A percentile compares a stretch with the other conserved stretches of the same genome.
These are phyloP conservation scores for Setaria viridis DNA, from an alignment of 202 grass and related monocot genomes.

Conservation along the genomic window DNA sequence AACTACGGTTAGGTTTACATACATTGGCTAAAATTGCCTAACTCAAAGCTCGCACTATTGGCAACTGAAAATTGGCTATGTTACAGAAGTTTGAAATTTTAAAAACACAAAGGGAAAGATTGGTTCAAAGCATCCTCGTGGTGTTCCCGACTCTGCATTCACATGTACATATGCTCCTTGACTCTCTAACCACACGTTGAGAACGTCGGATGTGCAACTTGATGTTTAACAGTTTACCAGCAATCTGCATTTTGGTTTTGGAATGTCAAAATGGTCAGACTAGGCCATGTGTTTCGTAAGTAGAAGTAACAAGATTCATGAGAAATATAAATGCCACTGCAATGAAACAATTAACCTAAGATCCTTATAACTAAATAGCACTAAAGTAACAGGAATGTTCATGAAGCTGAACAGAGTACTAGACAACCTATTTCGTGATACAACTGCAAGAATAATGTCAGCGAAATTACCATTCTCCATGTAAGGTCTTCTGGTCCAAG, in stretches of 20 bases:
- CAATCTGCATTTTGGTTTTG: conserved; percentile 67
- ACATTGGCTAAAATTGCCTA: background rate
- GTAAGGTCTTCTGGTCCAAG: conserved; percentile 90
- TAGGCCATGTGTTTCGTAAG: background rate
- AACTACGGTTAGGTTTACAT: background rate
- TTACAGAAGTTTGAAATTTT: background rate
- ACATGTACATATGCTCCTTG: conserved; percentile 77
- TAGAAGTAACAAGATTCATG: conserved; percentile 1
- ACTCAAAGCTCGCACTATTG: background rate
- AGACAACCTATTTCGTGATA: too few relatives aligned
- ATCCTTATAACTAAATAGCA: background rate
- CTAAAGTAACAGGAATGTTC: background rate
- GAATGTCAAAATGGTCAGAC: conserved; percentile 19
- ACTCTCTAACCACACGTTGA: conserved; percentile 65
- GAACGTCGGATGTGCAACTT: conserved; percentile 81
- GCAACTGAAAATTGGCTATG: conserved; percentile 10
- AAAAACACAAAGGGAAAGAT: background rate
- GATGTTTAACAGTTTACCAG: conserved; percentile 84
- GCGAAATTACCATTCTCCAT: conserved; percentile 87
- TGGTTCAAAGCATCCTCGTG: conserved; percentile 54
- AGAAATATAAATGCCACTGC: conserved; percentile 17
- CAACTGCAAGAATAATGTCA: background rate
- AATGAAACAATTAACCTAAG: conserved; percentile 15
- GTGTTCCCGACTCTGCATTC: conserved; percentile 69
- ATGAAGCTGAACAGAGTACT: background rate